Evolutionary conservation across 139 green algal genomes (phyloP).

Genomic region (Chlamydomonas applanata): DNA sequence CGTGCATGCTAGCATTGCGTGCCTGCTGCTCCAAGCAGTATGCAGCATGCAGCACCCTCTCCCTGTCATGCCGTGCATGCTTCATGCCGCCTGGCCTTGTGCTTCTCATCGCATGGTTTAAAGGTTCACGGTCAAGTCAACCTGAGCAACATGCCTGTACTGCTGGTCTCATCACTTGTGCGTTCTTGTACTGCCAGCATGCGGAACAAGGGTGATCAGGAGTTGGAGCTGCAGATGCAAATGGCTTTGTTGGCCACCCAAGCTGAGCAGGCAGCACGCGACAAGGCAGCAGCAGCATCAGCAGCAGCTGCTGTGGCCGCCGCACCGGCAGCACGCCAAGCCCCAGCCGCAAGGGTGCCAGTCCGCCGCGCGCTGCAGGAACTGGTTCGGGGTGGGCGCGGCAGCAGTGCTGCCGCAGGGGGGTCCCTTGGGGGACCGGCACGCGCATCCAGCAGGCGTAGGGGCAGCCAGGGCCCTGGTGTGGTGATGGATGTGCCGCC

Average conservation of each 20-base stretch:
- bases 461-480: neutral
- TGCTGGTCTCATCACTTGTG: no score
- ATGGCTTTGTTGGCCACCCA: slow-evolving; percentile 73
- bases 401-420: neutral
- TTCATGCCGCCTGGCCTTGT: no score
- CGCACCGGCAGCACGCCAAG: no score
- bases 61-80: no score
- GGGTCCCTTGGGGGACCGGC: neutral
- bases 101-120: no score
- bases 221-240: slow-evolving; percentile 81
- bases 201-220: slow-evolving; percentile 68
- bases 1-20: no score
- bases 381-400: slow-evolving; percentile 1
- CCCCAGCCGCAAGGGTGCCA: neutral
- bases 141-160: no score
- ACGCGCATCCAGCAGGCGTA: neutral
- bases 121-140: no score
- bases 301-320: no score
- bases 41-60: no score
- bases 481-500: neutral
- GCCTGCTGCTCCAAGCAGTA: no score
- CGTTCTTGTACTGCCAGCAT: no score
- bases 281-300: slow-evolving; percentile 5
- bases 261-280: slow-evolving; percentile 27
- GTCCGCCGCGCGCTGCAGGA: neutral